Base-by-base conservation (phyloP, 768 basidiomycete species). In the Panaeolus cyanescens region DNA sequence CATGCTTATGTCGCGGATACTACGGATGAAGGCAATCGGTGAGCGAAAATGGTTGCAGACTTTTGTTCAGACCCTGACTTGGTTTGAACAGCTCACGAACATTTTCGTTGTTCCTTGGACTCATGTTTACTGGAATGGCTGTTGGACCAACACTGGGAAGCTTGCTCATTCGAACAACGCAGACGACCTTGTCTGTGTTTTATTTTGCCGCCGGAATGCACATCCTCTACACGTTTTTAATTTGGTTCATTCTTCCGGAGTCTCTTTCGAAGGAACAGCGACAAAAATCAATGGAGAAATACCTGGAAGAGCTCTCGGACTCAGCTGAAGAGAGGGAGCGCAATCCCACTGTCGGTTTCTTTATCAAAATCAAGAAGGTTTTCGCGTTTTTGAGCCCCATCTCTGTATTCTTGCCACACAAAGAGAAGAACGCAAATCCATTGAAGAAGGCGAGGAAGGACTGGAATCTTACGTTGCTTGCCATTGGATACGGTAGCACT, bases 1-100 rank as follows among this genome's bases (percentile, higher is more conserved):
- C 82, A 91, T 65, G 87, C 87, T 1, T 93, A 92, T 73, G 61
- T 91, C 19, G 83, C 90, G 4, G 92, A 94, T 68, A 86, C 86
- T 36, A 83, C 85, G 0, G 78, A 78, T 4, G 80, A 87, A 39
- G 76, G 75, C 10, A 72, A 76, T 19, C 82, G 90, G 90, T 89
- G 63, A 33, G 58, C 20, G 19, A 55, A 5, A 20, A 50, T 4
- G 50, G 19, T 25, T 15, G 19, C 58, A 40, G 8, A 15, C 22
- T 58, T 56, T 53, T 7, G 4, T 17, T 15, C 36, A 2, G 17
- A 54, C 32, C 25, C 13, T 65, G 22, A 65, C 60, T 57, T 5
- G 20, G 30, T 50, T 59, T 6, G 7, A 59, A 3, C n/a, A 92
- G 91, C 56, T 86, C 90, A 4, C 83, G 83, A 5, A 77, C 80